These are phyloP conservation scores for Pisolithus microcarpus DNA, from an alignment of 768 basidiomycete genomes.

Conservation along the genomic window DNA sequence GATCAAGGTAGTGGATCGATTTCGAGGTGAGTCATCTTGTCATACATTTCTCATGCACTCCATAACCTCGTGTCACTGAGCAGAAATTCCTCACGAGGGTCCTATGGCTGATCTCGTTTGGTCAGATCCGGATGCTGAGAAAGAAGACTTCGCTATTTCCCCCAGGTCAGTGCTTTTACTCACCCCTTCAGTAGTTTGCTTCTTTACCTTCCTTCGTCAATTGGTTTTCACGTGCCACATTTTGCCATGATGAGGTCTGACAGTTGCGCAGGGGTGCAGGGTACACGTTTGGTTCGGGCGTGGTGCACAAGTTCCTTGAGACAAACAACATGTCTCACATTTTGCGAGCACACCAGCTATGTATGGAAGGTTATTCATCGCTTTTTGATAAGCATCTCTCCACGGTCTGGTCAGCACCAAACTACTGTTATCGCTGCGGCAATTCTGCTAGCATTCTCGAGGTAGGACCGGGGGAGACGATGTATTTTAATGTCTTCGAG, in stretches of 20 bases:
- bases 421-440: conserved; percentile 98
- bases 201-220: conserved; percentile 1
- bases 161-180: conserved; percentile 59
- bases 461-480: conserved; percentile 79
- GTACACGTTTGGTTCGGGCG: conserved; percentile 96
- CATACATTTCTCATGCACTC: conserved; percentile 12
- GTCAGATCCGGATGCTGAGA: conserved; percentile 99
- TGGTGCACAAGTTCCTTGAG: conserved; percentile 95
- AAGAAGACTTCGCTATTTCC: conserved; percentile 98
- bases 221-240: conserved; percentile 10
- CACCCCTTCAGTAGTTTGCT: conserved; percentile 8
- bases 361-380: conserved; percentile 99
- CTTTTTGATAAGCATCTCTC: conserved; percentile 92
- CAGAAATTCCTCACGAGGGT: conserved; percentile 98
- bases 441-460: conserved; percentile 96
- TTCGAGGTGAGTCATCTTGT: conserved; percentile 59
- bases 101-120: conserved; percentile 99
- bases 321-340: conserved; percentile 97
- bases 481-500: conserved; percentile 97
- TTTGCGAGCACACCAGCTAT: conserved; percentile 94
- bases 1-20: conserved; percentile 98
- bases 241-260: background rate
- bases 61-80: conserved; percentile 15
- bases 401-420: conserved; percentile 98
- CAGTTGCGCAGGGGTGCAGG: conserved; percentile 72